Conservation (phyloP, 2,329 filamentous ascomycete species). For the Claviceps arundinis region DNA sequence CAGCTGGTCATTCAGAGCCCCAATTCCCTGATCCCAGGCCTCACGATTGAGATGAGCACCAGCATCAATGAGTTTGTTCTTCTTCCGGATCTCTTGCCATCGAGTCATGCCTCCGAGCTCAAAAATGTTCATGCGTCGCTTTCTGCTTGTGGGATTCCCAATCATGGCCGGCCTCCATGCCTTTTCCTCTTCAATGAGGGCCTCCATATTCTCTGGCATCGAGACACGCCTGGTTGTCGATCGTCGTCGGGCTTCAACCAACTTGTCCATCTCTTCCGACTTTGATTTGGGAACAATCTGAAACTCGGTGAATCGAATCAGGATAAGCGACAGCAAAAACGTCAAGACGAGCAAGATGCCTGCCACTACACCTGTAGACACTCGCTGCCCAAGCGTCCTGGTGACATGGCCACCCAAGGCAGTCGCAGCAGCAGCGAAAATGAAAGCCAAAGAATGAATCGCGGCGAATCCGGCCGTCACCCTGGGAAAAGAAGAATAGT, state of each 20-base stretch:
- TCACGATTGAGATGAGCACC: conserved; percentile 23
- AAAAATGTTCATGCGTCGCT: conserved; percentile 55
- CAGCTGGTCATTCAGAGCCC: conserved; percentile 24
- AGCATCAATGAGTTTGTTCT: conserved; percentile 42
- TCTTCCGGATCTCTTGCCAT: conserved; percentile 58
- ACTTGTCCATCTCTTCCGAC: conserved; percentile 38
- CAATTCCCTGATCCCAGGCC: conserved; percentile 22
- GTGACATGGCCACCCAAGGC: conserved; percentile 55
- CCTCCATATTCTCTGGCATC: conserved; percentile 23
- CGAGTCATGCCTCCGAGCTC: conserved; percentile 55
- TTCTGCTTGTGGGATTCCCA: conserved; percentile 56
- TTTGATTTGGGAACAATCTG: conserved; percentile 56
- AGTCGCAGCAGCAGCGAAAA: conserved; percentile 55
- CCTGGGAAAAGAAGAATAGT: conserved; percentile 65
- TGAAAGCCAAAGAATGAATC: conserved; percentile 55
- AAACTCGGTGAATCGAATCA: conserved; percentile 52
- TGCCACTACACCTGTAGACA: conserved; percentile 55
- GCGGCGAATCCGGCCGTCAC: conserved; percentile 59
- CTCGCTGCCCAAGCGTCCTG: conserved; percentile 51
- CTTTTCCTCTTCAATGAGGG: conserved; percentile 35
- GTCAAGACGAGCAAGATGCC: conserved; percentile 54
- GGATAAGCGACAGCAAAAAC: conserved; percentile 44
- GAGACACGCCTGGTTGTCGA: conserved; percentile 33
- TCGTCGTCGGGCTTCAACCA: conserved; percentile 34
- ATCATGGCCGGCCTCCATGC: conserved; percentile 59